Evolutionary conservation across 2,329 filamentous ascomycete genomes (phyloP), one percentile per base, ranked within the genome.

Genomic region (Orbilia oligospora): DNA sequence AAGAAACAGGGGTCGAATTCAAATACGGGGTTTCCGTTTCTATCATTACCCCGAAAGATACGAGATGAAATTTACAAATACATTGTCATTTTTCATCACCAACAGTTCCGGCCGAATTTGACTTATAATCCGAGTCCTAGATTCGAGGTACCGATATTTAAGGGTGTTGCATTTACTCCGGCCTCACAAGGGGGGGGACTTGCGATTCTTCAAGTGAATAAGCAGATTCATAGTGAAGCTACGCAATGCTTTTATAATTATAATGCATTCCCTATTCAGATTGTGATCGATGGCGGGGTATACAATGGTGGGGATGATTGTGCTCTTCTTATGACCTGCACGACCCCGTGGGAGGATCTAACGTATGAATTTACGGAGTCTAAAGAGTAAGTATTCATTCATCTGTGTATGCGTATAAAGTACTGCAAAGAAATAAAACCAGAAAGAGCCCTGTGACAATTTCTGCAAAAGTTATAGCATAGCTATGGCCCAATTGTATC

Each of bases 61-160:
- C 41, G 71, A 24, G 71, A 76, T n/a, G 71, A 76, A 49, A 76
- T 76, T 14, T 76, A 76, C 46, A 70, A 65, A n/a, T 76, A 76
- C 36, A 22, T 76, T 33, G 22, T 76, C 8, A 24, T 49, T n/a
- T 76, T 69, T 18, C 65, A 76, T 49, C 51, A 69, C n/a, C 46
- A 69, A 16, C 64, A 55, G n/a, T 64, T 76, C 27, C 46, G 51
- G 6, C 56, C 56, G 18, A 44, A 44, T 38, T 66, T 66, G 33
- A 36, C 44, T 16, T 55, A 64, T 24, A 56, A n/a, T 14, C 65
- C 49, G 14, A 30, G 36, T 38, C 27, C 36, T 12, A 44, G n/a
- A 14, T 55, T 68, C 48, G 48, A 53, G 18, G 38, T 55, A 24
- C 56, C 56, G 8, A 12, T 27, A 27, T 69, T 70, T 24, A 64